Evolutionary conservation across 305 asterid genomes (phyloP).

Genomic region (Solanum hybrid): DNA sequence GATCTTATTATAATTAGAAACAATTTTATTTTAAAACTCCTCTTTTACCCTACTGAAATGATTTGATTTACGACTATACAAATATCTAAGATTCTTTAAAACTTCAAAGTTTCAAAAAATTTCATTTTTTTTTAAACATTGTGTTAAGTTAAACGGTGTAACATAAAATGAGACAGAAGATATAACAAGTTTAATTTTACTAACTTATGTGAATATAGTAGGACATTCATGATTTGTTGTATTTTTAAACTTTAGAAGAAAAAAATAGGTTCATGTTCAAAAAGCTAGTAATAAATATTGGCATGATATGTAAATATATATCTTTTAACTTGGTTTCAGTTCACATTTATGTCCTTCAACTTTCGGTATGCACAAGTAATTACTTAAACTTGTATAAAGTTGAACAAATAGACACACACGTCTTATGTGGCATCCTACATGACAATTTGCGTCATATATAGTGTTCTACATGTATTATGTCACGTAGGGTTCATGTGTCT

Average conservation of each 20-base stretch:
- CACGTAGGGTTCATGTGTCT: accelerated
- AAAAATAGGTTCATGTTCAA: background rate
- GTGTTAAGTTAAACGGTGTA: background rate
- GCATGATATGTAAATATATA: background rate
- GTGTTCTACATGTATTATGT: background rate
- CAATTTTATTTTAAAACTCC: too few relatives aligned
- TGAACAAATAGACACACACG: background rate
- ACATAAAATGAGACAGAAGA: background rate
- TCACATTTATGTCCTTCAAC: too few relatives aligned
- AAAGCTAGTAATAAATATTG: background rate
- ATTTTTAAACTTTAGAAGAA: background rate
- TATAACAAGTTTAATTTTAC: background rate
- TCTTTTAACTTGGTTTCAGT: background rate
- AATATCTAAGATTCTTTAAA: too few relatives aligned
- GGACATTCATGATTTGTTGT: background rate
- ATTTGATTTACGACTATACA: too few relatives aligned
- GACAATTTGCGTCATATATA: background rate
- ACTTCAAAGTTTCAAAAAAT: too few relatives aligned
- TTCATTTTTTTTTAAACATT: too few relatives aligned
- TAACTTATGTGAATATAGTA: background rate
- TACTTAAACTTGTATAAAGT: background rate
- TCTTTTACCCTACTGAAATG: too few relatives aligned
- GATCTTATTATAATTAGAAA: too few relatives aligned
- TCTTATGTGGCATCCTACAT: background rate
- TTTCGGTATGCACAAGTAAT: background rate